Evolutionary conservation across 2,329 filamentous ascomycete genomes (phyloP).

Genomic region (Amauroascus niger): DNA sequence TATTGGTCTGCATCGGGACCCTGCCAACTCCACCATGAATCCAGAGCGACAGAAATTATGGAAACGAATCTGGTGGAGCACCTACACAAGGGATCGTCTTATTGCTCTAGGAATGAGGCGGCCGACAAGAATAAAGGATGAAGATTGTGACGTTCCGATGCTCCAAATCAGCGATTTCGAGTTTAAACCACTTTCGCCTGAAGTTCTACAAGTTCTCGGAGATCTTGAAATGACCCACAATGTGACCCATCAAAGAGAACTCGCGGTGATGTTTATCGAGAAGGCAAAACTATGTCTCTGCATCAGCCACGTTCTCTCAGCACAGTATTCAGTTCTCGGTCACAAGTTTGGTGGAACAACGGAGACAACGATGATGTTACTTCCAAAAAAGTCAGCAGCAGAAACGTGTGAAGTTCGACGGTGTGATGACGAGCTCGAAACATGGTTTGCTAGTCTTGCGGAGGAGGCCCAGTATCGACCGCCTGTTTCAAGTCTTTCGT

Average conservation of each 20-base stretch:
- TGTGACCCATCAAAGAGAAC: conserved; percentile 60
- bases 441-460: conserved; percentile 66
- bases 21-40: conserved; percentile 66
- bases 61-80: conserved; percentile 98
- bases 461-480: conserved; percentile 59
- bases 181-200: conserved; percentile 56
- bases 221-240: conserved; percentile 65
- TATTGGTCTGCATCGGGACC: conserved; percentile 83
- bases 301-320: conserved; percentile 78
- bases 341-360: conserved; percentile 62
- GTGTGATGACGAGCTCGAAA: conserved; percentile 68
- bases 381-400: conserved; percentile 78
- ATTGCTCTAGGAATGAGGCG: conserved; percentile 90
- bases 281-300: conserved; percentile 84
- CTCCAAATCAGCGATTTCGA: conserved; percentile 77
- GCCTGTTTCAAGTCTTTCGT: conserved; percentile 48
- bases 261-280: conserved; percentile 82
- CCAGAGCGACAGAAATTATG: conserved; percentile 66
- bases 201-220: conserved; percentile 56
- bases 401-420: conserved; percentile 67
- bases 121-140: conserved; percentile 82
- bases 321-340: conserved; percentile 85
- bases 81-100: conserved; percentile 86
- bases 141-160: conserved; percentile 92
- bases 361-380: conserved; percentile 76